Percentiles rank a stretch among this genome's conserved stretches.
These are phyloP conservation scores for Cyberlindnera sargentensis DNA, from an alignment of 805 yeast genomes.

Conservation along the genomic window DNA sequence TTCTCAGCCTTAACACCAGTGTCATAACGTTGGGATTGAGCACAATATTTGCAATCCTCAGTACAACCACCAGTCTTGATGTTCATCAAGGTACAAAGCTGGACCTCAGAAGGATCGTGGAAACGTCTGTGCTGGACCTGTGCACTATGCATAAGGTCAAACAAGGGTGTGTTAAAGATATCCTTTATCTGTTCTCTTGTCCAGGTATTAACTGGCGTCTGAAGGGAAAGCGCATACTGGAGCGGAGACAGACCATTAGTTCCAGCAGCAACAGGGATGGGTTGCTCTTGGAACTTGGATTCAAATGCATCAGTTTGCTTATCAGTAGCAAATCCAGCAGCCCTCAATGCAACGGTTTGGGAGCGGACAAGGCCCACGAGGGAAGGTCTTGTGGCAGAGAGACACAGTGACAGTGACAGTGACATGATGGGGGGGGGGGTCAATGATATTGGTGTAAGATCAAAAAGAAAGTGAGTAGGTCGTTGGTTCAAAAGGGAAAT, in stretches of 20 bases:
- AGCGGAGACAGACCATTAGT: neutral
- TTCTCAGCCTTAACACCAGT: conserved; percentile 71
- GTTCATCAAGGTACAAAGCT: conserved; percentile 66
- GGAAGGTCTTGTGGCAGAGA: no score
- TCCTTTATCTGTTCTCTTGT: conserved; percentile 49
- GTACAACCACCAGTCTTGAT: conserved; percentile 79
- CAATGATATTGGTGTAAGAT: no score
- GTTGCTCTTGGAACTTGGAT: no score
- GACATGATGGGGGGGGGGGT: no score
- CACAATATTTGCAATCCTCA: conserved; percentile 77
- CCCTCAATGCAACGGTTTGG: no score
- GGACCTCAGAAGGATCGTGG: conserved; percentile 66
- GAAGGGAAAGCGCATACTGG: conserved; percentile 23
- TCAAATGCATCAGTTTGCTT: no score
- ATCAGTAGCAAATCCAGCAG: no score
- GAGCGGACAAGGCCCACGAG: no score
- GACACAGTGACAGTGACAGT: no score
- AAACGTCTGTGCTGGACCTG: conserved; percentile 59
- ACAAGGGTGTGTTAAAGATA: conserved; percentile 59
- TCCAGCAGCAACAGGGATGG: no score
- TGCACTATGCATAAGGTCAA: conserved; percentile 52
- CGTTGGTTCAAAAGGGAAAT: no score
- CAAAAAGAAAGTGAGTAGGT: no score
- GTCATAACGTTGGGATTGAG: conserved; percentile 62
- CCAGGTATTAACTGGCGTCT: conserved; percentile 40